A percentile compares a stretch with the other conserved stretches of the same genome.
Evolutionary conservation across 2,329 filamentous ascomycete genomes (phyloP).

Genomic region (Coniochaeta sp.): DNA sequence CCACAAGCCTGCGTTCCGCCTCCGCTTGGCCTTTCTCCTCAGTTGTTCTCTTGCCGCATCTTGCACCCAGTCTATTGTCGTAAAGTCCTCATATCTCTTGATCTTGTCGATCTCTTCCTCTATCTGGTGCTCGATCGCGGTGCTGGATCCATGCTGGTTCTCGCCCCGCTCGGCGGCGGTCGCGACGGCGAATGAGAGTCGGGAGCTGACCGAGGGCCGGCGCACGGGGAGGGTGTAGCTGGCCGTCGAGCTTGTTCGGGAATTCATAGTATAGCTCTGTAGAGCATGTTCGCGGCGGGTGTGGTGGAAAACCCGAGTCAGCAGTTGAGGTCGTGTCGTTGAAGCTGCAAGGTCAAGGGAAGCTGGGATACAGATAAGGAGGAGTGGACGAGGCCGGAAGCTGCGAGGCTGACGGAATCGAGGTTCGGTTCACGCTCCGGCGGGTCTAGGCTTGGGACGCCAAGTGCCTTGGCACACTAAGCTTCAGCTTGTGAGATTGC

Average conservation of each 20-base stretch:
- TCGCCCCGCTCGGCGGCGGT: conserved; percentile 59
- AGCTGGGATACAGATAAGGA: not conserved
- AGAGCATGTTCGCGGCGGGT: conserved; percentile 26
- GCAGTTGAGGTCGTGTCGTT: not conserved
- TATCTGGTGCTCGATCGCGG: conserved; percentile 60
- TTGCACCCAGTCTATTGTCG: conserved; percentile 98
- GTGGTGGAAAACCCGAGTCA: not conserved
- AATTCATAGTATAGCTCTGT: conserved; percentile 36
- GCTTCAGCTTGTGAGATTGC: not conserved
- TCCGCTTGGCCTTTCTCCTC: conserved; percentile 68
- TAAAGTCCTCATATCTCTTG: conserved; percentile 98
- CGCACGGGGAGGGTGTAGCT: conserved; percentile 18
- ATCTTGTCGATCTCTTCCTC: conserved; percentile 96
- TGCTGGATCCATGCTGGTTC: conserved; percentile 37
- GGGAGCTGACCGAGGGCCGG: conserved; percentile 53
- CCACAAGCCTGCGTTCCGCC: conserved; percentile 65
- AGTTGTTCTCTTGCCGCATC: conserved; percentile 88
- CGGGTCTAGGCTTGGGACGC: not conserved
- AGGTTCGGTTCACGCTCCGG: not conserved
- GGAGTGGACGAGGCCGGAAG: not conserved
- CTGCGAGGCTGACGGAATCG: not conserved
- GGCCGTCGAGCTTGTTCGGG: conserved; percentile 42
- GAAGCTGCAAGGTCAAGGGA: not conserved
- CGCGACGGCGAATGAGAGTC: conserved; percentile 57
- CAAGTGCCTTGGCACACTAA: not conserved